Percentiles rank a stretch among this genome's conserved stretches.
Evolutionary conservation across 1,139 yeast species (phyloP).

Genomic region (Candida sanyaensis): DNA sequence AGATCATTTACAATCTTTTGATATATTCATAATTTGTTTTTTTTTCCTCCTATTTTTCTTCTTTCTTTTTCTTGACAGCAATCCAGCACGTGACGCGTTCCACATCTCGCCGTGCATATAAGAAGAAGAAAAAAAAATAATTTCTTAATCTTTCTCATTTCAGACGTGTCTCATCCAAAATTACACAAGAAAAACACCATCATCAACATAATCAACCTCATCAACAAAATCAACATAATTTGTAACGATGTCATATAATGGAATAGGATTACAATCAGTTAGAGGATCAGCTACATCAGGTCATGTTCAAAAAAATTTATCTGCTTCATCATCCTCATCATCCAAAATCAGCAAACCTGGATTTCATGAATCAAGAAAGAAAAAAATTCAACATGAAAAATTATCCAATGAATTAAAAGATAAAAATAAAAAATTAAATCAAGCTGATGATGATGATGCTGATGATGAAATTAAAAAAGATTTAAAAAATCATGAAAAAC

Average conservation of each 20-base stretch:
- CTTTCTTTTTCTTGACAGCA: no score
- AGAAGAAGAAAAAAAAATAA: no score
- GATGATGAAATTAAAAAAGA: conserved; percentile 24
- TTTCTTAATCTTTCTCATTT: no score
- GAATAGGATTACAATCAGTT: conserved; percentile 64
- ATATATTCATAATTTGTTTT: no score
- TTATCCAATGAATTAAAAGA: conserved; percentile 13
- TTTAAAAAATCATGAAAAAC: conserved; percentile 46
- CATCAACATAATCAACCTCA: conserved; percentile 16
- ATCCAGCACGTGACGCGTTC: no score
- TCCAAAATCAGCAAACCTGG: conserved; percentile 20
- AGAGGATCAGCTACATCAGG: conserved; percentile 80
- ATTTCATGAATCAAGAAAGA: conserved; percentile 15
- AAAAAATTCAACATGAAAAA: conserved; percentile 8
- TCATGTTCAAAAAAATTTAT: conserved; percentile 54
- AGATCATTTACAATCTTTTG: no score
- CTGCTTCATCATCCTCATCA: conserved; percentile 17
- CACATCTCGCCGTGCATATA: no score
- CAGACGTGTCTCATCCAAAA: no score
- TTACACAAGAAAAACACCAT: neutral
- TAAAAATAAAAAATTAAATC: conserved; percentile 10
- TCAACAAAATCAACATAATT: no score
- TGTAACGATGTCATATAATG: conserved; percentile 56
- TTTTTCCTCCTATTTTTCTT: no score
- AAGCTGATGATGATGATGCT: conserved; percentile 18